Conservation (phyloP, 2,329 filamentous ascomycete genomes). For the Nigrospora oryzae region DNA sequence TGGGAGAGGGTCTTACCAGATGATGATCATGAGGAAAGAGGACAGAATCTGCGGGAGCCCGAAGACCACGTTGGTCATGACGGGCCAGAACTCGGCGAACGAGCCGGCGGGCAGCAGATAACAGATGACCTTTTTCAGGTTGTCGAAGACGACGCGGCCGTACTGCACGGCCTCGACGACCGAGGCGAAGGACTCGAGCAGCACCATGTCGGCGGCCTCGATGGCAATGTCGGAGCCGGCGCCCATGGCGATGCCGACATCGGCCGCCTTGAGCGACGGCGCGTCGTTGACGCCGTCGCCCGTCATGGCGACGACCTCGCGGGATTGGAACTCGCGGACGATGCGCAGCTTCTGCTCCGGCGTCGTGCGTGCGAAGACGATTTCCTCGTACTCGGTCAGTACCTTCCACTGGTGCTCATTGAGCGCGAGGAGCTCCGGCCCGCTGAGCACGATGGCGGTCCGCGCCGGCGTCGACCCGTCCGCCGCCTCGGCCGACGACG, state of each 20-base stretch:
- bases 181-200: slow-evolving; percentile 66
- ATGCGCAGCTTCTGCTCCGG: slow-evolving; percentile 75
- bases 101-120: slow-evolving; percentile 65
- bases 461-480: slow-evolving; percentile 17
- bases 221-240: slow-evolving; percentile 78
- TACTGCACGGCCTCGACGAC: slow-evolving; percentile 66
- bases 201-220: slow-evolving; percentile 72
- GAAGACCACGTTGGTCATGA: slow-evolving; percentile 64
- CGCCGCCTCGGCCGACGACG: slow-evolving; percentile 47
- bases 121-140: slow-evolving; percentile 68
- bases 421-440: slow-evolving; percentile 56
- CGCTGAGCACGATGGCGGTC: slow-evolving; percentile 50
- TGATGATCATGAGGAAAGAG: slow-evolving; percentile 65
- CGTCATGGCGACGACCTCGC: slow-evolving; percentile 70
- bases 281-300: slow-evolving; percentile 85
- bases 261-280: slow-evolving; percentile 69
- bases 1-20: slow-evolving; percentile 40
- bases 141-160: slow-evolving; percentile 71
- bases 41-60: slow-evolving; percentile 66
- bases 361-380: slow-evolving; percentile 69
- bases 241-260: slow-evolving; percentile 76
- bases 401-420: slow-evolving; percentile 62
- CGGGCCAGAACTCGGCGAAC: slow-evolving; percentile 71
- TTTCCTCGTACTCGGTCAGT: slow-evolving; percentile 57
- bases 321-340: slow-evolving; percentile 62